These are phyloP conservation scores for Dothideomycetes sp. DNA, from an alignment of 2,329 filamentous ascomycete genomes.

Conservation along the genomic window DNA sequence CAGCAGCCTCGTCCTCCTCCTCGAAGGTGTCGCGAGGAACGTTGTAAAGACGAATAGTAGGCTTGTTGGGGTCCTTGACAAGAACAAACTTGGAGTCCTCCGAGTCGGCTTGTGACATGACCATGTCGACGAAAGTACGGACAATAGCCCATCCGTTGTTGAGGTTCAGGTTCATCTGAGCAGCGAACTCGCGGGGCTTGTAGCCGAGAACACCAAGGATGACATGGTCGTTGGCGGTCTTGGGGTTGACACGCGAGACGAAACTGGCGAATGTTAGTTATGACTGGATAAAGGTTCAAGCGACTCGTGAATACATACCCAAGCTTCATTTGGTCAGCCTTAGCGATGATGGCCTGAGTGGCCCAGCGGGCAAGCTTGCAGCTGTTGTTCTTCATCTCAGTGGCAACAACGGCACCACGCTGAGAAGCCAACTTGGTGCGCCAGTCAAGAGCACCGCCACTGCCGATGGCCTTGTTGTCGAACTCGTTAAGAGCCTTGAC, in stretches of 20 bases:
- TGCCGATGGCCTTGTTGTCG: slow-evolving; percentile 93
- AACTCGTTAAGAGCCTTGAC: slow-evolving; percentile 99
- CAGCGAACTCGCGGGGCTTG: slow-evolving; percentile 94
- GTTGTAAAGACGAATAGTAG: slow-evolving; percentile 84
- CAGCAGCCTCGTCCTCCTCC: slow-evolving; percentile 74
- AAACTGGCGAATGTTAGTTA: slow-evolving; percentile 52
- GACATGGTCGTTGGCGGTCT: slow-evolving; percentile 86
- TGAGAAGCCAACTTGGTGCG: slow-evolving; percentile 87
- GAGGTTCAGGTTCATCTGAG: slow-evolving; percentile 95
- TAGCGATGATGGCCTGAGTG: slow-evolving; percentile 89
- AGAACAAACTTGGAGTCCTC: slow-evolving; percentile 63
- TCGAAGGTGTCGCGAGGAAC: slow-evolving; percentile 84
- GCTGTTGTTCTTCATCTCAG: slow-evolving; percentile 99
- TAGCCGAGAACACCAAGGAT: slow-evolving; percentile 92
- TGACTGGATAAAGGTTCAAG: no score
- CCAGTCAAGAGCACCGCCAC: slow-evolving; percentile 94
- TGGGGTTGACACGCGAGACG: slow-evolving; percentile 87
- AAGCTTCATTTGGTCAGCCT: slow-evolving; percentile 98
- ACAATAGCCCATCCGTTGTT: slow-evolving; percentile 99
- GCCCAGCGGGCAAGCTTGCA: slow-evolving; percentile 99
- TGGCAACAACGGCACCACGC: slow-evolving; percentile 93
- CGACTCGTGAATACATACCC: slow-evolving; percentile 50
- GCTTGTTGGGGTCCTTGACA: slow-evolving; percentile 91
- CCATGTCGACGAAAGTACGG: slow-evolving; percentile 94
- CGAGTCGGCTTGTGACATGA: slow-evolving; percentile 56